Base-by-base conservation (phyloP, 129 eudicot genomes). In the Solidago caesia region DNA sequence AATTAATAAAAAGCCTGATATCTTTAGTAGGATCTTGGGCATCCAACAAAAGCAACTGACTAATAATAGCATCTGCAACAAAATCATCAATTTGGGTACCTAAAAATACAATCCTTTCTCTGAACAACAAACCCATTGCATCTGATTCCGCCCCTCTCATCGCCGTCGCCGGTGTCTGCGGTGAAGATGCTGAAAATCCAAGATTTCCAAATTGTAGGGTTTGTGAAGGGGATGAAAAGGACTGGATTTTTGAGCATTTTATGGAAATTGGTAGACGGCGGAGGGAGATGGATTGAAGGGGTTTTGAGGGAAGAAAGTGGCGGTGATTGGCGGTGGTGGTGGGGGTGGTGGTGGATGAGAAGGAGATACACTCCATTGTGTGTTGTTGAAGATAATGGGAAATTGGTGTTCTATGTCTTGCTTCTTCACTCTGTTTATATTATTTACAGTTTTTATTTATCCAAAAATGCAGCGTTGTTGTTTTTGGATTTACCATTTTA, bases 11-110 rank as follows among this genome's bases (percentile, higher is more conserved):
- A 51, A 95, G 89, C 44, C 96, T 76, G 39, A 95, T 95, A 77
- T 95, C 99, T 66, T 82, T 88, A 2, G 78, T 87, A 13, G 87
- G 84, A 74, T 95, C 94, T 64, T 85, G 88, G 71, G 99, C 91
- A 79, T 94, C 99, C 82, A 94, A 73, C 89, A 91, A 72, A 39
- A 95, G 79, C 82, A 95, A 71, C 90, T 95, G 96, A 87, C 99
- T 91, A 46, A 91, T 85, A 27, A 89, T 82, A 70, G 91, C 83
- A 73, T 95, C 99, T n/a, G 99, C 99, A 43, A 85, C 87, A 65
- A 90, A 88, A 79, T 92, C 98, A 69, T 92, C 96, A 67, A 93
- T 93, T 16, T 75, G 71, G 65, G 76, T 77, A 13, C 96, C 96
- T 82, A 93, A 69, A 51, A 93, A 93, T 61, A 93, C 92, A 5